A percentile compares a stretch with the other conserved stretches of the same genome.
These are phyloP conservation scores for Lachnellula arida DNA, from an alignment of 2,329 filamentous ascomycete species.

Conservation along the genomic window DNA sequence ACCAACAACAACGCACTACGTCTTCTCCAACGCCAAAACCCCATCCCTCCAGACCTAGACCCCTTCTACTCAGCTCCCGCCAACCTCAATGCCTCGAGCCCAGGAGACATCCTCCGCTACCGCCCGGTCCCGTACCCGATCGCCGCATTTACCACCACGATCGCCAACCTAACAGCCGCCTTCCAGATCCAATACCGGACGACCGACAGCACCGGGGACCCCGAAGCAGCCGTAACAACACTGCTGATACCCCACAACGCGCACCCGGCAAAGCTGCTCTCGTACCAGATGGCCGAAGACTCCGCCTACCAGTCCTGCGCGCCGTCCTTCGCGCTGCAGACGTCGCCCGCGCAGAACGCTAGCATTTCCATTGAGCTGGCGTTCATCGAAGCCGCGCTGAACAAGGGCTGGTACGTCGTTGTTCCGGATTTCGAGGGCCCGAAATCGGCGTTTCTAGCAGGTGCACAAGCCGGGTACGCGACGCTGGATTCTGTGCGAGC, in stretches of 20 bases:
- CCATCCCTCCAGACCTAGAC: slow-evolving; percentile 33
- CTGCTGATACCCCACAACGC: slow-evolving; percentile 33
- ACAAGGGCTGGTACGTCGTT: slow-evolving; percentile 16
- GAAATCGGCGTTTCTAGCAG: slow-evolving; percentile 8
- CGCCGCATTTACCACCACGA: slow-evolving; percentile 19
- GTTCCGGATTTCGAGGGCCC: slow-evolving; percentile 23
- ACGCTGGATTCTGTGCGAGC: slow-evolving; percentile 21
- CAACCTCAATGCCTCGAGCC: slow-evolving; percentile 25
- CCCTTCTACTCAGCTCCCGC: slow-evolving; percentile 34
- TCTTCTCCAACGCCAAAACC: not conserved
- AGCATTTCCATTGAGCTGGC: slow-evolving; percentile 20
- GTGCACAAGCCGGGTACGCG: slow-evolving; percentile 14
- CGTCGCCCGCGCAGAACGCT: slow-evolving; percentile 27
- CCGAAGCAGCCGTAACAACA: slow-evolving; percentile 37
- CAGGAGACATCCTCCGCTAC: slow-evolving; percentile 33
- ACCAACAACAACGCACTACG: too few relatives aligned
- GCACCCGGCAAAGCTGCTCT: slow-evolving; percentile 30
- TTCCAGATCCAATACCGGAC: slow-evolving; percentile 40
- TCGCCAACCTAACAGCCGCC: slow-evolving; percentile 3
- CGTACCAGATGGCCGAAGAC: slow-evolving; percentile 40
- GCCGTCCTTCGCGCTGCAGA: slow-evolving; percentile 35
- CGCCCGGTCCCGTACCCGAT: slow-evolving; percentile 22
- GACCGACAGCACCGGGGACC: slow-evolving; percentile 33
- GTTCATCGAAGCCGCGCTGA: slow-evolving; percentile 23
- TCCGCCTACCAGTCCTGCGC: slow-evolving; percentile 36